Evolutionary conservation across 352 stramenopile genomes (phyloP), one percentile per base, ranked within the genome.

Genomic region (Elongisporangium prolatum): DNA sequence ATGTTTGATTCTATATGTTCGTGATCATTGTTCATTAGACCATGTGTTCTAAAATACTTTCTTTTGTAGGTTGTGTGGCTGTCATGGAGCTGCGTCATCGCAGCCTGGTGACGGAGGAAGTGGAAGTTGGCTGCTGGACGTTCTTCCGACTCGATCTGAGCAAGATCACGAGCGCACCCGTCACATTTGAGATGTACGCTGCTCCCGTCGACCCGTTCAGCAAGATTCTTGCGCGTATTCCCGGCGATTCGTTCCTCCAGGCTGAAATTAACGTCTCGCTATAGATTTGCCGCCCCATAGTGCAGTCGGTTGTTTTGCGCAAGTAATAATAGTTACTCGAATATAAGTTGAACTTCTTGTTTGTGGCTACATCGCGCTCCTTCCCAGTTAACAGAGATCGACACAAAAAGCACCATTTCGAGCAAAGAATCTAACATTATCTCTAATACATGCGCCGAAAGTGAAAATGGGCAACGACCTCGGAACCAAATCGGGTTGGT

Each of bases 171-270:
- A 93, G 80, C 59, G 78, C 80, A 25, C 76, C 86, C 2, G 80
- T 90, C 44, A 95, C 84, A 49, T 93, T 95, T 34, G 86, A 95
- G 65, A 95, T 95, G 86, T 95, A 94, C 62, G 82, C 84, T 50
- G 72, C 86, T 28, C 86, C 86, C 1, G 86, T 92, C 60, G 80
- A 93, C 58, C 86, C 86, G 16, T 76, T 88, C 57, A 93, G 82
- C 68, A 92, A 93, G 63, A 95, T 94, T 56, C 72, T 95, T 48
- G 86, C 84, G 38, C 83, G 84, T 28, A 79, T 94, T 52, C 86
- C 82, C 2, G 86, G 86, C 56, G 86, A 95, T 58, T 95, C 86
- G 56, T 95, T 95, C 74, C 65, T 95, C 48, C 86, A 94, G 62
- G 84, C 84, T 20, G 86, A 95, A 73, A 91, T 95, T 58, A 95